Percentiles rank a stretch among this genome's conserved stretches.
Conservation (phyloP, 1,139 yeast species). For the Lodderomyces beijingensis region DNA sequence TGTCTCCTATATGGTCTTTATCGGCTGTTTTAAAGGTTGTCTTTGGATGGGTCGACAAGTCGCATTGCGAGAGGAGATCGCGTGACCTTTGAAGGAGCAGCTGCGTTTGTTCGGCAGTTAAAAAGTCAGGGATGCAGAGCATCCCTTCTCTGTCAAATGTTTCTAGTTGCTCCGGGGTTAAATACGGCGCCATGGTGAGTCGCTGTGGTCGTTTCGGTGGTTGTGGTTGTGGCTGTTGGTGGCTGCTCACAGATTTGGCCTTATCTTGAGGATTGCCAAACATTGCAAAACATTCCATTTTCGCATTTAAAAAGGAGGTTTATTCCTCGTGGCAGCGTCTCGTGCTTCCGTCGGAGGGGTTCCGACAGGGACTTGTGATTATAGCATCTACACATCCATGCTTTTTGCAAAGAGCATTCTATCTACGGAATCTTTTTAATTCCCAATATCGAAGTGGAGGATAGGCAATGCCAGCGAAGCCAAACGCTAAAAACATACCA, state of each 20-base stretch:
- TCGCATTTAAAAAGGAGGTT: too few relatives aligned
- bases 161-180: conserved; percentile 29
- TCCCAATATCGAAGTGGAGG: conserved; percentile 65
- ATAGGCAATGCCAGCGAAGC: conserved; percentile 60
- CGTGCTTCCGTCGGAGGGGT: too few relatives aligned
- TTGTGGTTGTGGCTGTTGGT: too few relatives aligned
- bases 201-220: too few relatives aligned
- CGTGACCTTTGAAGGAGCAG: conserved; percentile 41
- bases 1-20: conserved; percentile 67
- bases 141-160: conserved; percentile 56
- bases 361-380: too few relatives aligned
- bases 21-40: conserved; percentile 68
- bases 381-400: too few relatives aligned
- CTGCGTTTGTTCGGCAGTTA: conserved; percentile 36
- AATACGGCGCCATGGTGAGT: too few relatives aligned
- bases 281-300: too few relatives aligned
- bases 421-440: conserved; percentile 49
- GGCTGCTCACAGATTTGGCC: too few relatives aligned
- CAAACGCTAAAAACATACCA: conserved; percentile 67
- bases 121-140: conserved; percentile 55
- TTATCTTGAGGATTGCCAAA: too few relatives aligned
- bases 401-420: too few relatives aligned
- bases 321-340: too few relatives aligned
- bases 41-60: conserved; percentile 58
- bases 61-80: conserved; percentile 44